Conservation (phyloP, 73 alveolate genomes). For the Symbiodinium natans region DNA sequence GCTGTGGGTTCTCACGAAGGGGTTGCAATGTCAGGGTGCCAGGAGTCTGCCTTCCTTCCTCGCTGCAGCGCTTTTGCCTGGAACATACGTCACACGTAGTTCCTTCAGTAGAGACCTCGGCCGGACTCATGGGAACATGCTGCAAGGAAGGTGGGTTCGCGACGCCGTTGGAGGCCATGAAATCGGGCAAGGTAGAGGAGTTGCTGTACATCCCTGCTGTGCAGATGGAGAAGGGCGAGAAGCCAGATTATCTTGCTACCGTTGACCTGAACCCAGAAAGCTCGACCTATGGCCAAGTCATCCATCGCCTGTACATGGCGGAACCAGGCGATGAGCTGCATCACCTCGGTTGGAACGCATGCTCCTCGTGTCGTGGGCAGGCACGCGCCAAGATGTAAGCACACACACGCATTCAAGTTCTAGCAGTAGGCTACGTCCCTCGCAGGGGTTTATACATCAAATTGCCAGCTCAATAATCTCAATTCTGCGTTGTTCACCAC, state of each 20-base stretch:
- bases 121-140: neutral
- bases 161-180: neutral
- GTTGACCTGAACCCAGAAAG: slow-evolving; percentile 77
- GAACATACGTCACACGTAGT: too few species aligned
- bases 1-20: too few species aligned
- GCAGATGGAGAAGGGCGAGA: slow-evolving; percentile 30
- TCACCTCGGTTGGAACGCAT: slow-evolving; percentile 93
- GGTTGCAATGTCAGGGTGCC: too few species aligned
- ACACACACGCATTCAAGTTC: too few species aligned
- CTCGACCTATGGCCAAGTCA: slow-evolving; percentile 48
- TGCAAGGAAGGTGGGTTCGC: neutral
- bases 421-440: too few species aligned
- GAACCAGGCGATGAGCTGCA: slow-evolving; percentile 94
- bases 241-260: slow-evolving; percentile 95
- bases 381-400: too few species aligned
- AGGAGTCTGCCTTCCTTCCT: too few species aligned
- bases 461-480: too few species aligned
- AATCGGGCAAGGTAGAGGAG: neutral
- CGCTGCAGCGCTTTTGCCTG: too few species aligned
- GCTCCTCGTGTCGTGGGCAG: neutral
- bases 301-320: slow-evolving; percentile 92
- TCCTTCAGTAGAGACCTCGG: too few species aligned
- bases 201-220: slow-evolving; percentile 63
- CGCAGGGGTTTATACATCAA: too few species aligned
- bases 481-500: too few species aligned